These are phyloP conservation scores for Lonicera japonica DNA, from an alignment of 129 eudicot genomes.

Conservation along the genomic window DNA sequence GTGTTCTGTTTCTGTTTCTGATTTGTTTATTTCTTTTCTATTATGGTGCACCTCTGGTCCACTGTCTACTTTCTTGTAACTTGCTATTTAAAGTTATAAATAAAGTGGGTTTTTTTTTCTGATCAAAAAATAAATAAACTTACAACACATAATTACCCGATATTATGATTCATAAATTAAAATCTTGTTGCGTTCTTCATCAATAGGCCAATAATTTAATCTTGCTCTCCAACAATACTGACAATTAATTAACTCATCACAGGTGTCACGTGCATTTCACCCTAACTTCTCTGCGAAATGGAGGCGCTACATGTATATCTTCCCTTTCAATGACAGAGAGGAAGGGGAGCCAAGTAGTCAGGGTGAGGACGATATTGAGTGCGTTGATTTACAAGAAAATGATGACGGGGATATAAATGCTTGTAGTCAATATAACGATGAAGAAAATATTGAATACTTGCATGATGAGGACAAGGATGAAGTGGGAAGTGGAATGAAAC, in stretches of 20 bases:
- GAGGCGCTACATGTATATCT: slow-evolving; percentile 88
- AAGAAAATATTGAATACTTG: slow-evolving; percentile 17
- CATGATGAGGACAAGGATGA: slow-evolving; percentile 22
- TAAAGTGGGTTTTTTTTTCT: no score
- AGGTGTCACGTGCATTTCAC: slow-evolving; percentile 92
- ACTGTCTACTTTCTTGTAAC: no score
- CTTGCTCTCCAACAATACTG: no score
- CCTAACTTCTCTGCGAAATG: slow-evolving; percentile 96
- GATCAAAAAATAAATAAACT: no score
- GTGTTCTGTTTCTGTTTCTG: no score
- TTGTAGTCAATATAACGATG: slow-evolving; percentile 5
- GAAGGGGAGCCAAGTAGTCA: slow-evolving; percentile 14
- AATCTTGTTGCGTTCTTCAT: no score
- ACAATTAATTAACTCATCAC: not conserved
- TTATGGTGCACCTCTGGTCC: no score
- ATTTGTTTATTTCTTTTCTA: no score
- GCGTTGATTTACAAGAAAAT: slow-evolving; percentile 5
- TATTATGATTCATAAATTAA: no score
- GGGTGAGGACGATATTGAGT: slow-evolving; percentile 14
- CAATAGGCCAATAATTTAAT: no score
- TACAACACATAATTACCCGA: no score
- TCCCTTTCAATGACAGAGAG: slow-evolving; percentile 55
- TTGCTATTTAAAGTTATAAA: no score
- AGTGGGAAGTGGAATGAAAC: slow-evolving; percentile 37
- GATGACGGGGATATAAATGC: slow-evolving; percentile 14